Evolutionary conservation across 2,329 filamentous ascomycete genomes (phyloP), one percentile per base, ranked within the genome.

Genomic region (Colletotrichum endophyticum): DNA sequence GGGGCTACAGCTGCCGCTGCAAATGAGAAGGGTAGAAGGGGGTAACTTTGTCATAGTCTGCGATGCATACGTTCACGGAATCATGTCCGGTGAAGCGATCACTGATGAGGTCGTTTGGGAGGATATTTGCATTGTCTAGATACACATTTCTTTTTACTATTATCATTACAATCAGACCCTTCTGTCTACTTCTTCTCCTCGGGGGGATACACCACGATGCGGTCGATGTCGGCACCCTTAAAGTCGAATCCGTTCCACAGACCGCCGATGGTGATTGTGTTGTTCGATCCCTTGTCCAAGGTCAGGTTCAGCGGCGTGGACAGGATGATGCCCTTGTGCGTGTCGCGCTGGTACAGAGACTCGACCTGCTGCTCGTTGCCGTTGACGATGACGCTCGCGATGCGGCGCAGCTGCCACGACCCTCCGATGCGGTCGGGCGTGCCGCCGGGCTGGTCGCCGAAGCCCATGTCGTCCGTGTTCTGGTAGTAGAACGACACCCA

Each of bases 391-490:
- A 93, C 91, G 64, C 91, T 92, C 79, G 88, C 89, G 72, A 93
- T 90, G 12, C 91, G 88, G 6, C 91, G 88, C 8, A 93, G 83
- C 76, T 92, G 89, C 91, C 91, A 93, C 0, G 85, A 83, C 0
- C 91, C 91, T 7, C 89, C 89, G 71, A 93, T 92, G 8, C 91
- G 88, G 79, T 93, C 91, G 0, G 91, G 91, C 0, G 84, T 83
- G 8, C 91, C 91, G 59, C 87, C 88, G 3, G 91, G 87, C 74
- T 88, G 87, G 68, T 89, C 88, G 1, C 91, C 91, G 71, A 90
- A 92, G 4, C 90, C 91, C 89, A 92, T 91, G 74, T 92, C 91
- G 66, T 92, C 91, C 3, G 85, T 91, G 81, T 92, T 90, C 78
- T 91, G 89, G 78, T 91, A 89, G 81, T 90, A 90, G 81, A 91